phyloP scores from a whole-genome alignment of 768 basidiomycete genomes.

The Lanmaoa rubissima region DNA sequence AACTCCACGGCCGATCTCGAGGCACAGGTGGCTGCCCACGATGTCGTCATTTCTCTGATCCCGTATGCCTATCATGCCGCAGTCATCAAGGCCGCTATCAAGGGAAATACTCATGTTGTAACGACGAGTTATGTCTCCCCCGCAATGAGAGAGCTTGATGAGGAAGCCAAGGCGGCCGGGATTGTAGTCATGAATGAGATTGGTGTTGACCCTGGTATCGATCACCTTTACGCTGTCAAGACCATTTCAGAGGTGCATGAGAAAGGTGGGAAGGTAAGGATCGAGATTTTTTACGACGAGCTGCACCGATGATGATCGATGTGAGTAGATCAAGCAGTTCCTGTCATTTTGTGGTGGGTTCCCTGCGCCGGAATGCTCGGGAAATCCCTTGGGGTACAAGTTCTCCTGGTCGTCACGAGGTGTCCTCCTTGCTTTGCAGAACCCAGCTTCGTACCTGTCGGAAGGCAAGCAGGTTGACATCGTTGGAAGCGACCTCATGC shows the following conservation, averaged over 20 bases:
- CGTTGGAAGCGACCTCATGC: conserved; percentile 84
- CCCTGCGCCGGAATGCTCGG: conserved; percentile 85
- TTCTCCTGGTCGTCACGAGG: conserved; percentile 99
- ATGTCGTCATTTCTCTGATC: conserved; percentile 94
- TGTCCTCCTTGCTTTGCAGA: conserved; percentile 91
- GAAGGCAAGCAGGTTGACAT: conserved; percentile 64
- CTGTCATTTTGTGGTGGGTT: conserved; percentile 95
- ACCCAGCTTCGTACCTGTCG: conserved; percentile 79
- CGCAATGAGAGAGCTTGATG: conserved; percentile 84
- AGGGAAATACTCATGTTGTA: conserved; percentile 86
- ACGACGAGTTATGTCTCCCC: conserved; percentile 95
- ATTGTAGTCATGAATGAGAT: conserved; percentile 97
- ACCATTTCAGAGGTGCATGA: conserved; percentile 91
- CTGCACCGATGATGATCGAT: not conserved
- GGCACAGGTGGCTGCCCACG: conserved; percentile 75
- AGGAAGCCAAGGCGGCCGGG: conserved; percentile 78
- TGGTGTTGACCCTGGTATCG: conserved; percentile 94
- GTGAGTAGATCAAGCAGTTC: conserved; percentile 77
- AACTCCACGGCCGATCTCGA: conserved; percentile 69
- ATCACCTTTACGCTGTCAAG: conserved; percentile 92
- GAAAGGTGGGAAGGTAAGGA: conserved; percentile 84
- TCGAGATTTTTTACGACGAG: not conserved
- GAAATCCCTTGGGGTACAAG: conserved; percentile 98
- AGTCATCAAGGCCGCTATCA: conserved; percentile 86
- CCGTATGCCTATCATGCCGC: conserved; percentile 89